Base-by-base conservation (phyloP, 1,284 basidiomycete genomes). In the Ceratobasidium sp. region DNA sequence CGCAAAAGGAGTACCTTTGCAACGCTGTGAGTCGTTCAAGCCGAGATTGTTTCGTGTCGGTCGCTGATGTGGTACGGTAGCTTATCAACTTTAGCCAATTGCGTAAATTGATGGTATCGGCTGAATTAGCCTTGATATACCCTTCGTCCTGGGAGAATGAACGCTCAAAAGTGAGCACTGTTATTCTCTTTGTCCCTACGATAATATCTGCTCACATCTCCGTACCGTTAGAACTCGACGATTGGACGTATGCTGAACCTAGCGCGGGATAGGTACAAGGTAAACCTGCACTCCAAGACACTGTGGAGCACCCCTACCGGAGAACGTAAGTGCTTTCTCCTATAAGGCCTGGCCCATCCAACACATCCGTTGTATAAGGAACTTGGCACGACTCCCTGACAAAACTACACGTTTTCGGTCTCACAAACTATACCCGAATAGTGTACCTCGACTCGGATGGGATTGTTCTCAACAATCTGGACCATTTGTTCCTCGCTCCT, bases 361-460 rank as follows among this genome's bases (percentile, higher is more conserved):
- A n/a, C n/a, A n/a, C n/a, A n/a, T n/a, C n/a, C 54, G 6, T 29
- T 57, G 57, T 5, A 8, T 51, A 4, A 60, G 57, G 31, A n/a
- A 60, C 57, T 2, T 60, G 57, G 57, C 33, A 19, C 19, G 36
- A 44, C 27, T 60, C 57, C 4, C 57, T 60, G 11, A 60, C 57
- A 5, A 60, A 60, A n/a, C 31, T 60, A 8, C 24, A 60, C 33
- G 33, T 60, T 36, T 60, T 60, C n/a, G 57, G 57, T 36, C 19
- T 60, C 7, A 60, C 57, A 2, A 41, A 60, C 22, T 60, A 60
- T 19, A 60, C 57, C 41, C 57, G 57, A 14, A 7, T 60, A 3
- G 24, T 60, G 41, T 60, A 60, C 24, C 57, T 60, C 2, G 57
- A 41, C 57, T 60, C 57, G 29, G 57, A 60, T n/a, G 57, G 57